These are phyloP conservation scores for Ophiognomonia clavigignenti-juglandacearum DNA, from an alignment of 2,329 filamentous ascomycete genomes.

Conservation along the genomic window DNA sequence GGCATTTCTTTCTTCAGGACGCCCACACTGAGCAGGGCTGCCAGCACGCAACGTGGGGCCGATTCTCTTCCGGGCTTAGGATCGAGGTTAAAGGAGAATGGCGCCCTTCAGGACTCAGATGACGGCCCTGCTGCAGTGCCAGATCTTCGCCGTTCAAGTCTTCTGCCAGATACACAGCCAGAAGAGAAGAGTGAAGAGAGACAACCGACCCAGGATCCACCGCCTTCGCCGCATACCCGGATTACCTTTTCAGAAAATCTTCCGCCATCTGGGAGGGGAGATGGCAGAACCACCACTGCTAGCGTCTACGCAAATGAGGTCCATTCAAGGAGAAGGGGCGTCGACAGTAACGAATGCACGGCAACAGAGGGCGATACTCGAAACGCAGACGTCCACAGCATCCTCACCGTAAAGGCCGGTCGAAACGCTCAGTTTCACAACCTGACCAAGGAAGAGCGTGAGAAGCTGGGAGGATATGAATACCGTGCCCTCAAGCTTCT, in stretches of 20 bases:
- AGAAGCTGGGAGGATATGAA: constrained; percentile 46
- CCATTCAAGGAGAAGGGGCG: background rate
- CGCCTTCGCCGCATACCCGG: background rate
- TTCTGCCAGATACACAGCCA: background rate
- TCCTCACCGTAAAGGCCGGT: constrained; percentile 25
- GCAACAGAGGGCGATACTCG: constrained; percentile 3
- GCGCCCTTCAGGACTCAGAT: background rate
- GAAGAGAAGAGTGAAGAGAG: background rate
- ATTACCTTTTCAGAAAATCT: constrained; percentile 8
- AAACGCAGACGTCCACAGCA: constrained; percentile 24
- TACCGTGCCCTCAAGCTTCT: constrained; percentile 46
- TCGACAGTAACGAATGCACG: background rate
- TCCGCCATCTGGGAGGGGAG: background rate
- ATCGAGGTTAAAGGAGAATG: background rate
- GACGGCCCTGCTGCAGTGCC: background rate
- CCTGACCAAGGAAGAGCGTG: constrained; percentile 41
- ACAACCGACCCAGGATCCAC: background rate
- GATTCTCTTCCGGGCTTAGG: constrained; percentile 1
- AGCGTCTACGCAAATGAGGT: background rate
- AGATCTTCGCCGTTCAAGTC: background rate
- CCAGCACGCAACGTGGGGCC: background rate
- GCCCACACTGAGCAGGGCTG: constrained; percentile 6
- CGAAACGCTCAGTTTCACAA: constrained; percentile 45
- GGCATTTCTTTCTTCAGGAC: background rate
- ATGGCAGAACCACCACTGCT: constrained; percentile 1